Evolutionary conservation across 371 early-diverging fungal genomes (phyloP).

Genomic region (Mortierella sp.): DNA sequence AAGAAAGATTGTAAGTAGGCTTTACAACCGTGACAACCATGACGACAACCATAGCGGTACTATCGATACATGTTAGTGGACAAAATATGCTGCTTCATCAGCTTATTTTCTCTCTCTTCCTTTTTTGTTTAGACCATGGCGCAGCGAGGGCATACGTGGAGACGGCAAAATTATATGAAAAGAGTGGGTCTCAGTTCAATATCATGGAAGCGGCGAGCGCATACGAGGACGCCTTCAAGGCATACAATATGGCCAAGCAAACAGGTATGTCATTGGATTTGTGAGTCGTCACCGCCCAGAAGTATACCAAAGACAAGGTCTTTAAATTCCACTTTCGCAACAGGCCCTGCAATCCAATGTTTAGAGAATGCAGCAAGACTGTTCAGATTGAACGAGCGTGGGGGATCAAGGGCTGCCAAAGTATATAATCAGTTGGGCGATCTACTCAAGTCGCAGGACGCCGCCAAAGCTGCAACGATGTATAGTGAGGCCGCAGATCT

Average conservation of each 20-base stretch:
- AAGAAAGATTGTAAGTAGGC: conserved; percentile 53
- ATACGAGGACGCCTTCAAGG: conserved; percentile 50
- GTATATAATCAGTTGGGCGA: conserved; percentile 37
- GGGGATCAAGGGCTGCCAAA: conserved; percentile 37
- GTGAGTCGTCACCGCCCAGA: too few species aligned
- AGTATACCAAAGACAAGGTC: background rate
- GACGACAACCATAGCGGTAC: background rate
- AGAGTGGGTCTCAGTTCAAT: conserved; percentile 32
- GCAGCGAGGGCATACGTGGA: conserved; percentile 36
- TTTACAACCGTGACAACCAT: background rate
- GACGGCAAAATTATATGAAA: conserved; percentile 40
- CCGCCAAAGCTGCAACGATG: conserved; percentile 22
- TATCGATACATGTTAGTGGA: background rate
- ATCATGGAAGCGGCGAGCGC: conserved; percentile 42
- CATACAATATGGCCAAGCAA: conserved; percentile 42
- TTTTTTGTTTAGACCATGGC: conserved; percentile 18
- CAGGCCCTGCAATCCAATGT: conserved; percentile 37
- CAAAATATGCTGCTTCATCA: background rate
- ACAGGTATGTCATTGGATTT: conserved; percentile 9
- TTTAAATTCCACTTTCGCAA: background rate
- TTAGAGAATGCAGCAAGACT: conserved; percentile 38
- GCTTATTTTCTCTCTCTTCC: background rate
- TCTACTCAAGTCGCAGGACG: conserved; percentile 26
- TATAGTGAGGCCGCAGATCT: conserved; percentile 38
- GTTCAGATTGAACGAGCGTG: conserved; percentile 31